A percentile compares a stretch with the other conserved stretches of the same genome.
phyloP scores from a whole-genome alignment of 345 rosid genomes.

The Salix caprea region DNA sequence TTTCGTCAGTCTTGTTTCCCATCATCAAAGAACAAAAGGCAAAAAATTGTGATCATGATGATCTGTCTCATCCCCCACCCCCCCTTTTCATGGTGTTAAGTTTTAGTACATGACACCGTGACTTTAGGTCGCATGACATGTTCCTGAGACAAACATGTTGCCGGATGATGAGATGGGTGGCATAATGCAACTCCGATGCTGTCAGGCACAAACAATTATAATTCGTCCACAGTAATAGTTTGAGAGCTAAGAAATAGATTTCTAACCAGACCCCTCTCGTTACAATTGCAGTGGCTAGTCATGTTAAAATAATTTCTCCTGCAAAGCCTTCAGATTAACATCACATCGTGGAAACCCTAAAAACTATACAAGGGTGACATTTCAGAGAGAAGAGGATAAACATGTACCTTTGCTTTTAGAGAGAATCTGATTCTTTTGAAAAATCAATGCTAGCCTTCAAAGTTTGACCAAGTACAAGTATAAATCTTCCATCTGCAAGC shows the following conservation, averaged over 20 bases:
- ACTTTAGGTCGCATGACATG: conserved; percentile 13
- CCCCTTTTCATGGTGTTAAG: background rate
- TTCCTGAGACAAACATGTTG: conserved; percentile 6
- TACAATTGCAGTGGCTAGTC: background rate
- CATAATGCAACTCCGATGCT: conserved; percentile 18
- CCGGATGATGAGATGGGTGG: conserved; percentile 1
- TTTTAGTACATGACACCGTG: background rate
- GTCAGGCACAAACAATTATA: conserved; percentile 10
- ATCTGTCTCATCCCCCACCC: background rate
- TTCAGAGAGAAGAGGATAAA: background rate
- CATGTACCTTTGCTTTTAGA: background rate
- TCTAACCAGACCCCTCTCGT: conserved; percentile 11
- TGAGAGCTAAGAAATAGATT: background rate
- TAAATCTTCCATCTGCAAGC: conserved; percentile 10
- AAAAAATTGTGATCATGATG: background rate
- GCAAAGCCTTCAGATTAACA: background rate
- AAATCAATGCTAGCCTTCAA: conserved; percentile 24
- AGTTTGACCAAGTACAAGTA: background rate
- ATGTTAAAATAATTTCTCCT: background rate
- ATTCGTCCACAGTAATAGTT: background rate
- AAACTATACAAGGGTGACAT: background rate
- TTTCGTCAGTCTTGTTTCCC: background rate
- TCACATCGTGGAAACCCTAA: conserved; percentile 24
- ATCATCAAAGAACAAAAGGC: background rate
- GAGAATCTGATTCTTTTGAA: conserved; percentile 1